Conservation (phyloP, 2,329 filamentous ascomycete genomes). For the Venturia effusa region DNA sequence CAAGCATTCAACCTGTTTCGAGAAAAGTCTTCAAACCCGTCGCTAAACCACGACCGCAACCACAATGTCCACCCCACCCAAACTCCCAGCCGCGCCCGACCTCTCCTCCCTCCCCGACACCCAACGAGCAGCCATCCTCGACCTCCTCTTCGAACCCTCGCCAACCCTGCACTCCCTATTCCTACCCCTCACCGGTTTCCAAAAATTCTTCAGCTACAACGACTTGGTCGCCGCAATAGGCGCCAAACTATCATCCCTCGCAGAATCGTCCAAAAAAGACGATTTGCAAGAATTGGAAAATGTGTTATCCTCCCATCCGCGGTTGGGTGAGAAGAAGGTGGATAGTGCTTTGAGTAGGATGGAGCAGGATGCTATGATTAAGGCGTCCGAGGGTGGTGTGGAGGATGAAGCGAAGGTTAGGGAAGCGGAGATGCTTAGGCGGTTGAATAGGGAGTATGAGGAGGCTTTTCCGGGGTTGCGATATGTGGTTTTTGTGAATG, state of each 20-base stretch:
- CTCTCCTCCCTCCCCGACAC: conserved; percentile 46
- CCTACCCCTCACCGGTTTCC: conserved; percentile 51
- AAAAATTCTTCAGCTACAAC: conserved; percentile 55
- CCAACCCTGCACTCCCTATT: conserved; percentile 61
- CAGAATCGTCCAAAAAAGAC: conserved; percentile 28
- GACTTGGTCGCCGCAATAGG: conserved; percentile 59
- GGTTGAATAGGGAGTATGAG: conserved; percentile 71
- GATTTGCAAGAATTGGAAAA: conserved; percentile 42
- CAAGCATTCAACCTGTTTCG: too few relatives aligned
- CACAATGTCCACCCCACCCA: conserved; percentile 7
- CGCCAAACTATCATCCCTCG: conserved; percentile 49
- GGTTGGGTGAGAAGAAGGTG: conserved; percentile 70
- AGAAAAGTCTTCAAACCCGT: neutral
- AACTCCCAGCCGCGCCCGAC: conserved; percentile 47
- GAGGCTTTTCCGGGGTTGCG: conserved; percentile 66
- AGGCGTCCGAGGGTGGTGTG: conserved; percentile 13
- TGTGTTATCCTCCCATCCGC: conserved; percentile 72
- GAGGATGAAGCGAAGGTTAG: conserved; percentile 14
- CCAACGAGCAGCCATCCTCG: conserved; percentile 50
- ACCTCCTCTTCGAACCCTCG: conserved; percentile 78
- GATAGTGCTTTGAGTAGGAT: conserved; percentile 71
- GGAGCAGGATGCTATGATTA: conserved; percentile 69
- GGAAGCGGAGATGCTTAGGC: conserved; percentile 41
- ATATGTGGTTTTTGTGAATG: conserved; percentile 91
- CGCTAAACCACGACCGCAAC: neutral